These are phyloP conservation scores for Yamadazyma takamatsuzukensis DNA, from an alignment of 805 yeast genomes.

Conservation along the genomic window DNA sequence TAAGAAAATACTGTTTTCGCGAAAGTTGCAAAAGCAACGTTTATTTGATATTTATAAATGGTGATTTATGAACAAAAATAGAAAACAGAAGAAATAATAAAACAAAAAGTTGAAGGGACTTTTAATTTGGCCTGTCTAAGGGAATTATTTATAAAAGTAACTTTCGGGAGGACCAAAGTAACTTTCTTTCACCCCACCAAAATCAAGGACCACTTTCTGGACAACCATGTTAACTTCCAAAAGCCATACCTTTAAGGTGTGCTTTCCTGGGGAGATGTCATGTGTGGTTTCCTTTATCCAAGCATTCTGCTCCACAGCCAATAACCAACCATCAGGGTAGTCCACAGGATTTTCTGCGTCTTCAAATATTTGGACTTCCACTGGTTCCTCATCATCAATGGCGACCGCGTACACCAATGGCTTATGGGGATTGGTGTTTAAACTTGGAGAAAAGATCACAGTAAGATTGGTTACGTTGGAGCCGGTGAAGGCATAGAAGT, in stretches of 20 bases:
- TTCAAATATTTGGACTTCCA: slow-evolving; percentile 13
- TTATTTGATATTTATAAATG: too few species aligned
- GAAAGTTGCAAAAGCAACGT: too few species aligned
- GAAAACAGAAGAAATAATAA: too few species aligned
- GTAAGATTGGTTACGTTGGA: slow-evolving; percentile 12
- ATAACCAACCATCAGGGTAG: slow-evolving; percentile 15
- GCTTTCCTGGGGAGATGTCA: slow-evolving; percentile 11
- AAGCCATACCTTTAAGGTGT: slow-evolving; percentile 13
- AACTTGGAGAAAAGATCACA: slow-evolving; percentile 17
- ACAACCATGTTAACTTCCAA: slow-evolving; percentile 13
- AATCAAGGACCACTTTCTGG: slow-evolving; percentile 14
- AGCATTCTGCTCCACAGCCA: slow-evolving; percentile 12
- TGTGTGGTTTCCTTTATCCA: slow-evolving; percentile 14
- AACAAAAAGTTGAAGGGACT: too few species aligned
- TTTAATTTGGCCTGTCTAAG: too few species aligned
- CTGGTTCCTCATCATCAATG: slow-evolving; percentile 18
- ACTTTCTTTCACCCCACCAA: slow-evolving; percentile 15
- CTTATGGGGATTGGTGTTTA: slow-evolving; percentile 15
- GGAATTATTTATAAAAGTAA: too few species aligned
- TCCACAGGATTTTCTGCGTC: slow-evolving; percentile 12
- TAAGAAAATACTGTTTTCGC: too few species aligned
- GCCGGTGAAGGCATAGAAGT: slow-evolving; percentile 14
- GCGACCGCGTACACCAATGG: slow-evolving; percentile 21
- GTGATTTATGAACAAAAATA: too few species aligned
- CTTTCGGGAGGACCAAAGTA: slow-evolving; percentile 19